Base-by-base conservation (phyloP, 2,329 filamentous ascomycete species). In the Colletotrichum melonis region DNA sequence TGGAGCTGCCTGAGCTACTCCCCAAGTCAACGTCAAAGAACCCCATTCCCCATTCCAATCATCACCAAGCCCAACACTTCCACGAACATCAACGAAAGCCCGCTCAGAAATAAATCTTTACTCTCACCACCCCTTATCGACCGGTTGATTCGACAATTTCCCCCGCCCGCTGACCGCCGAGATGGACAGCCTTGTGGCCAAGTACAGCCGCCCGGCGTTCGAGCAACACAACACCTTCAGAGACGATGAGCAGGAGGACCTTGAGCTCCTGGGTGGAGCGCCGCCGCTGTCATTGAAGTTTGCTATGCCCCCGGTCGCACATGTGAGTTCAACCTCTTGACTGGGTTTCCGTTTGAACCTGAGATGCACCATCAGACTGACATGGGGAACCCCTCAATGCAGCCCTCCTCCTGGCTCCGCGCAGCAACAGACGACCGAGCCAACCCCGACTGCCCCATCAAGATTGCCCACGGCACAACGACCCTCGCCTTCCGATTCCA, bases 401-500 rank as follows among this genome's bases (percentile, higher is more conserved):
- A 98, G 94, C 94, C 95, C 78, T 94, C 95, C 76, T 92, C 95
- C 80, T 99, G 97, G 93, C 94, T 99, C 80, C 95, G 97, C 82
- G 94, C 97, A 78, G 95, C 95, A 84, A 98, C 97, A 78, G 97
- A 99, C 88, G 97, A 99, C 90, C 92, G 95, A 85, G 92, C 95
- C 79, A 99, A 99, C 88, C 95, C 97, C 73, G 92, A 94, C 86
- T 98, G 95, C 86, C 97, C 97, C 78, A 99, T 99, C 90, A 99
- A 99, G 90, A 95, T 99, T 80, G 97, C 97, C 76, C 97, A 99
- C 91, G 97, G 97, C 82, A 99, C 97, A 75, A 99, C 97, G 73
- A 99, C 97, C 65, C 92, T 99, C 75, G 96, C 95, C 76, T 99
- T 99, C 90, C 92, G 96, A 82, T 99, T 98, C 90, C 92, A 98